These are phyloP conservation scores for Zizania palustris DNA, from an alignment of 202 grass and related monocot genomes.

Conservation along the genomic window DNA sequence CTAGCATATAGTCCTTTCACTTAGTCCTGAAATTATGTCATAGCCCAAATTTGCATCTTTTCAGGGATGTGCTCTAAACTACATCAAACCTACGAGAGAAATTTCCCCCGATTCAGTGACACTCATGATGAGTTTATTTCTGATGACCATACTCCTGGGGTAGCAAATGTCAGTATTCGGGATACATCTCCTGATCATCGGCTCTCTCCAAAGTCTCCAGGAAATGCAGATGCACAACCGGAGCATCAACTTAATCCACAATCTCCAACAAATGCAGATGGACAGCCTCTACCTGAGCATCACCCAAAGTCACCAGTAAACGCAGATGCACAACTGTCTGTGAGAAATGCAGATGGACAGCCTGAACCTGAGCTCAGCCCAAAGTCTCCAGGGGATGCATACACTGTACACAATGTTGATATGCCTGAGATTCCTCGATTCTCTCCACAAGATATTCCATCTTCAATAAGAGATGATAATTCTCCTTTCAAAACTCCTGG, in stretches of 20 bases:
- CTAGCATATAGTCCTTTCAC: neutral
- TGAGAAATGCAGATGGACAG: slow-evolving; percentile 3
- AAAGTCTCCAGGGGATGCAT: slow-evolving; percentile 21
- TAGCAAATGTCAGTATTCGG: slow-evolving; percentile 6
- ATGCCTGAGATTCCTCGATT: slow-evolving; percentile 56
- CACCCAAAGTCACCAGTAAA: slow-evolving; percentile 12
- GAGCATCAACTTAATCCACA: slow-evolving; percentile 29
- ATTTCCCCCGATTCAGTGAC: slow-evolving; percentile 32
- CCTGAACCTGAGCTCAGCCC: slow-evolving; percentile 33
- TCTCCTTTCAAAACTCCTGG: slow-evolving; percentile 58
- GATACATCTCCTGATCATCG: slow-evolving; percentile 24
- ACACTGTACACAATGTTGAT: slow-evolving; percentile 23
- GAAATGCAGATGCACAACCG: slow-evolving; percentile 1
- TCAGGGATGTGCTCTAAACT: slow-evolving; percentile 62
- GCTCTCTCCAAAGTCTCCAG: neutral
- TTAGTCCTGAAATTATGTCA: slow-evolving; percentile 21
- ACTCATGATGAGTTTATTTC: slow-evolving; percentile 24
- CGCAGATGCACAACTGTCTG: too few species aligned
- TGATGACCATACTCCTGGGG: slow-evolving; percentile 8
- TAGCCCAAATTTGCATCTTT: slow-evolving; percentile 10
- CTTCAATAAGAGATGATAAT: slow-evolving; percentile 40
- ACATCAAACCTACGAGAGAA: slow-evolving; percentile 44
- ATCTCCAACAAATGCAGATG: slow-evolving; percentile 16
- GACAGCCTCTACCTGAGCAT: slow-evolving; percentile 1
- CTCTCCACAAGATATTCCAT: slow-evolving; percentile 35